These are phyloP conservation scores for Magnolia sinica DNA, from an alignment of 164 flowering plant species.

Conservation along the genomic window DNA sequence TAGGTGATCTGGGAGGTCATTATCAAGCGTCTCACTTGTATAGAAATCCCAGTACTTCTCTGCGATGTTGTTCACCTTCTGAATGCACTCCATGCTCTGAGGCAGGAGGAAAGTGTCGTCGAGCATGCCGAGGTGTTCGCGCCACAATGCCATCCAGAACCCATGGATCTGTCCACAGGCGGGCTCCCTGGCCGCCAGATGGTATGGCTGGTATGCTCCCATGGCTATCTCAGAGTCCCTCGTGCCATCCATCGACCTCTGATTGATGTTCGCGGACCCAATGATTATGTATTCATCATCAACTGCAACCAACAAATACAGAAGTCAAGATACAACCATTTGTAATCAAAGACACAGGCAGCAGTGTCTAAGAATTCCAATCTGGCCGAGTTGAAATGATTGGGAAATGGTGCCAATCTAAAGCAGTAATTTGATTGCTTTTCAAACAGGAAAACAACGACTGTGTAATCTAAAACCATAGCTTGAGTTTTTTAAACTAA, in stretches of 20 bases:
- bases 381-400: not conserved
- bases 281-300: conserved; percentile 84
- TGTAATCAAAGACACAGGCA: not conserved
- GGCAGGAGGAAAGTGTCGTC: conserved; percentile 48
- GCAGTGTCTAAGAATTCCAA: not conserved
- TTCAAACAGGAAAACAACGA: not conserved
- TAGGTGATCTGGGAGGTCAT: conserved; percentile 69
- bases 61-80: conserved; percentile 51
- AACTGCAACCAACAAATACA: conserved; percentile 34
- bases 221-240: conserved; percentile 84
- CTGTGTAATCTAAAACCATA: not conserved
- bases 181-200: conserved; percentile 36
- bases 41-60: conserved; percentile 55
- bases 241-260: conserved; percentile 77
- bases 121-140: conserved; percentile 61
- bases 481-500: not conserved
- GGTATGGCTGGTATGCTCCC: conserved; percentile 76
- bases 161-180: conserved; percentile 72
- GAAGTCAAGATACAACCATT: not conserved
- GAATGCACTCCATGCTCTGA: conserved; percentile 51
- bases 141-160: conserved; percentile 76
- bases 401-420: not conserved
- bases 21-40: conserved; percentile 33
- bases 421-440: not conserved
- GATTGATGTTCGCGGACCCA: conserved; percentile 84